These are phyloP conservation scores for Boletus nobilissimus DNA, from an alignment of 1,284 basidiomycete species.

Conservation along the genomic window DNA sequence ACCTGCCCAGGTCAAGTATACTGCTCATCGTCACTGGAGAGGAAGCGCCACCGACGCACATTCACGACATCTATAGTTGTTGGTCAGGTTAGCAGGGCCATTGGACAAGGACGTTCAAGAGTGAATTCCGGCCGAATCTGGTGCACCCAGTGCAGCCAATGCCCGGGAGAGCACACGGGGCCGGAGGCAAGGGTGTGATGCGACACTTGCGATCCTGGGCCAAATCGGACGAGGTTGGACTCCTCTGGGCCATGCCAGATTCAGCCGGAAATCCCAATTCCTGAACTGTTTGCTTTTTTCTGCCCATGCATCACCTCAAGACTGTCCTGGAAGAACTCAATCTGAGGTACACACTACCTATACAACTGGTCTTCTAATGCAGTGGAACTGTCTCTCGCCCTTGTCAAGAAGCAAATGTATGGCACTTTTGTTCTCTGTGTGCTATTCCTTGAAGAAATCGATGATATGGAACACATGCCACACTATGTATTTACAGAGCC, in stretches of 20 bases:
- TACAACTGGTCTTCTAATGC: constrained; percentile 75
- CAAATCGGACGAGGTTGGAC: too few species aligned
- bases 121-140: too few species aligned
- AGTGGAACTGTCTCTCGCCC: constrained; percentile 17
- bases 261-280: too few species aligned
- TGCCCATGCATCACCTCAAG: constrained; percentile 80
- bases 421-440: background rate
- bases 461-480: background rate
- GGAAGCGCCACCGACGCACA: constrained; percentile 54
- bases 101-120: too few species aligned
- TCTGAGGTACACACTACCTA: constrained; percentile 73
- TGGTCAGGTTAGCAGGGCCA: constrained; percentile 74
- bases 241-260: too few species aligned
- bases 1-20: constrained; percentile 32
- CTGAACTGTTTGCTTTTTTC: too few species aligned
- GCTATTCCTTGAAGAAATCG: background rate
- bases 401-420: constrained; percentile 4
- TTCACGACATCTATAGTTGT: constrained; percentile 73
- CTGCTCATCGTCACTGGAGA: constrained; percentile 32
- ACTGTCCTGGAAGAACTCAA: constrained; percentile 76
- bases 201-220: too few species aligned
- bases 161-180: too few species aligned
- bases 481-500: background rate
- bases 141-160: too few species aligned
- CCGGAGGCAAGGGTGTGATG: too few species aligned